Conservation (phyloP, 2,329 filamentous ascomycete genomes). For the Ascochyta rabiei region DNA sequence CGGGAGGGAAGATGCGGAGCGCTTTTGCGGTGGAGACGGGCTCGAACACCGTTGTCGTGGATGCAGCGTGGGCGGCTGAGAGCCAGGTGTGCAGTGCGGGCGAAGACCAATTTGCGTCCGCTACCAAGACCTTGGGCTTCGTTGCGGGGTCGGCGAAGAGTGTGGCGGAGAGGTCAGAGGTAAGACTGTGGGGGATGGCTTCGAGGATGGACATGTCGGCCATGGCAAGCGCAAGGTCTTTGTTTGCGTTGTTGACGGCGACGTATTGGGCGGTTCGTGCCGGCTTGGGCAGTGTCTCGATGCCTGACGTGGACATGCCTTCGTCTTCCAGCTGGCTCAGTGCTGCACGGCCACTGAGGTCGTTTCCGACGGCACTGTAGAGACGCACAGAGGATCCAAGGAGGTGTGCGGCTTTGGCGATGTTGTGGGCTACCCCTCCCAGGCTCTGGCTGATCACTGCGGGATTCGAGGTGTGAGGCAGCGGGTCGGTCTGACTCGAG, state of each 20-base stretch:
- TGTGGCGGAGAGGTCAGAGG: constrained; percentile 20
- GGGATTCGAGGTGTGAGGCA: constrained; percentile 83
- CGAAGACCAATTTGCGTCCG: constrained; percentile 86
- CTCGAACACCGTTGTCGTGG: constrained; percentile 72
- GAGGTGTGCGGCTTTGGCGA: constrained; percentile 80
- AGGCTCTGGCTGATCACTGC: constrained; percentile 80
- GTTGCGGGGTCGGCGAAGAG: constrained; percentile 18
- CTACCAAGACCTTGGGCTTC: constrained; percentile 74
- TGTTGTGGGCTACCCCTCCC: constrained; percentile 91
- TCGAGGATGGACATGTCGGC: constrained; percentile 90
- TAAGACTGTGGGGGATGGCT: constrained; percentile 40
- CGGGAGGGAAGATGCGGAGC: constrained; percentile 65
- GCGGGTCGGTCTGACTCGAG: constrained; percentile 51
- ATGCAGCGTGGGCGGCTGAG: constrained; percentile 57
- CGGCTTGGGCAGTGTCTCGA: constrained; percentile 55
- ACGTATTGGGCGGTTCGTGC: constrained; percentile 88
- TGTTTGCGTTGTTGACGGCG: constrained; percentile 81
- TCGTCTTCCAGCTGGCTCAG: constrained; percentile 67
- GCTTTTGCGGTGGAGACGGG: constrained; percentile 87
- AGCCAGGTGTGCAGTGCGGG: constrained; percentile 72
- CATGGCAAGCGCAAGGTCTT: constrained; percentile 89
- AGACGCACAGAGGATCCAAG: constrained; percentile 71
- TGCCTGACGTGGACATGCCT: constrained; percentile 68
- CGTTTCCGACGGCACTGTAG: constrained; percentile 81
- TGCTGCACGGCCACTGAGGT: constrained; percentile 76